These are phyloP conservation scores for Penicillium bovifimosum DNA, from an alignment of 495 filamentous ascomycete species.

Conservation along the genomic window DNA sequence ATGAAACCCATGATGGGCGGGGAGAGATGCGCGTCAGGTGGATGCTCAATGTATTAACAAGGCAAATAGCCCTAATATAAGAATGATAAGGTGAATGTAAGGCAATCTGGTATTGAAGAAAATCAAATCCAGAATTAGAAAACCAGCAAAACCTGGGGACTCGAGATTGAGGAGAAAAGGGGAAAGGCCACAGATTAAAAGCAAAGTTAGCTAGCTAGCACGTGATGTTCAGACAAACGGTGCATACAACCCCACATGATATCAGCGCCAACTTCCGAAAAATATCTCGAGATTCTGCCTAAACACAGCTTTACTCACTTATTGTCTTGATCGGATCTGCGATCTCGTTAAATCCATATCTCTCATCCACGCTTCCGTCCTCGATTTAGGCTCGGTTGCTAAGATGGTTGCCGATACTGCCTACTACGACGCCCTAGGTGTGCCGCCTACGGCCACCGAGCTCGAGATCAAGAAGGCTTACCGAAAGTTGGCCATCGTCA, in stretches of 20 bases:
- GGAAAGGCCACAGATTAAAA: constrained; percentile 6
- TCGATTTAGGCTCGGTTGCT: neutral
- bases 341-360: neutral
- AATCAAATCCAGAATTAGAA: neutral
- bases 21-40: constrained; percentile 7
- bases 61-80: neutral
- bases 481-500: constrained; percentile 82
- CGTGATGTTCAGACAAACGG: constrained; percentile 3
- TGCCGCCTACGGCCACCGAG: constrained; percentile 81
- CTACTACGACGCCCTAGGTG: constrained; percentile 88
- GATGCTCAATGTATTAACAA: neutral
- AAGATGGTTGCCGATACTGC: constrained; percentile 78
- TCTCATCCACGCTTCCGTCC: neutral
- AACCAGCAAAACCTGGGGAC: constrained; percentile 1
- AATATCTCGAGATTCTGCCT: constrained; percentile 7
- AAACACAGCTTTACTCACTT: neutral
- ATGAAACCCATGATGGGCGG: constrained; percentile 45
- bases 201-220: constrained; percentile 5
- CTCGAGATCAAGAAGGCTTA: constrained; percentile 99
- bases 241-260: constrained; percentile 11
- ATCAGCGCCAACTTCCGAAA: constrained; percentile 5
- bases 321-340: neutral
- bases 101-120: neutral
- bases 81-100: neutral
- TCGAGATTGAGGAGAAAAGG: constrained; percentile 6